These are phyloP conservation scores for Gymnopilus dilepis DNA, from an alignment of 768 basidiomycete species.

Conservation along the genomic window DNA sequence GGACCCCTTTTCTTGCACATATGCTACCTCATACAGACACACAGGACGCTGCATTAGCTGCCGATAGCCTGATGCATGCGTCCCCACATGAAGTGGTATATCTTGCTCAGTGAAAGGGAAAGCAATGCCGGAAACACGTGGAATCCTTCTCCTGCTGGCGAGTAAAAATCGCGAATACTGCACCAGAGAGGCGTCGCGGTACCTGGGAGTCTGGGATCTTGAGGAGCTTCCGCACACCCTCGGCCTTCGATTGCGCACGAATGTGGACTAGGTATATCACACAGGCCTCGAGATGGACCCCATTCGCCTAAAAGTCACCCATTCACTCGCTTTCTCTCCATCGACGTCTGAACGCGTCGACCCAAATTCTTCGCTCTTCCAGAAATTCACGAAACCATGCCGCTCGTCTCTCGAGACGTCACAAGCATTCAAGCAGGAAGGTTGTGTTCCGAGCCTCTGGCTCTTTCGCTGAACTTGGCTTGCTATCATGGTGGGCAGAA, in stretches of 20 bases:
- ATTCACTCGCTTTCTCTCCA: slow-evolving; percentile 22
- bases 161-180: slow-evolving; percentile 19
- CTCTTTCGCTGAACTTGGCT: slow-evolving; percentile 41
- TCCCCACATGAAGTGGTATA: slow-evolving; percentile 19
- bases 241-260: background rate
- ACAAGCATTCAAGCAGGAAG: slow-evolving; percentile 42
- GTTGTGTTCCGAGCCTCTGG: slow-evolving; percentile 45
- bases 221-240: slow-evolving; percentile 50
- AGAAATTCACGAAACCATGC: slow-evolving; percentile 10
- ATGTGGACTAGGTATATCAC: slow-evolving; percentile 25
- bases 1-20: slow-evolving; percentile 45
- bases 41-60: slow-evolving; percentile 32
- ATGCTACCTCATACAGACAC: slow-evolving; percentile 23
- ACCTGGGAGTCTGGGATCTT: slow-evolving; percentile 30
- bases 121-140: slow-evolving; percentile 55
- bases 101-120: slow-evolving; percentile 40
- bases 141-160: slow-evolving; percentile 33
- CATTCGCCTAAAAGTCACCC: slow-evolving; percentile 34
- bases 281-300: slow-evolving; percentile 28
- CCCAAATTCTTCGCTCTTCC: slow-evolving; percentile 11
- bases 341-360: slow-evolving; percentile 3
- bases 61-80: slow-evolving; percentile 20
- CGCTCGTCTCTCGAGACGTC: slow-evolving; percentile 17
- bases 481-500: slow-evolving; percentile 22
- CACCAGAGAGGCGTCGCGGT: slow-evolving; percentile 62